Evolutionary conservation across 139 green algal genomes (phyloP).

Genomic region (Diplosphaera chodatii): DNA sequence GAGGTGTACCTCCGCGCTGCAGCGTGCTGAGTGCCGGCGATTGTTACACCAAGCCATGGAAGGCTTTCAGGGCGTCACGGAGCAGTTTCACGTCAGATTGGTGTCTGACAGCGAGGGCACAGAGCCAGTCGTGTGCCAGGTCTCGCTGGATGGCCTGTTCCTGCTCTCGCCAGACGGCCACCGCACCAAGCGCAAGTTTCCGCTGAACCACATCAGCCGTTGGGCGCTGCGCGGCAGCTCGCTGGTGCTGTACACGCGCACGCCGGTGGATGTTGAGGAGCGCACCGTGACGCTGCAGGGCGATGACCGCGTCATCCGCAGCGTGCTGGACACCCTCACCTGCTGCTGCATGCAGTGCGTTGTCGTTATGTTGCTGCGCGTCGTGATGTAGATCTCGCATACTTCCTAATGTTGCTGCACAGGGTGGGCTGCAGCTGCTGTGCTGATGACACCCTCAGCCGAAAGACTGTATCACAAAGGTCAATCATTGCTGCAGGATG

Average conservation of each 20-base stretch:
- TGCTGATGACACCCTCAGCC: no score
- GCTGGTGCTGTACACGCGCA: conserved; percentile 76
- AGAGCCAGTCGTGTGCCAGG: conserved; percentile 21
- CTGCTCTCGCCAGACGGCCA: conserved; percentile 40
- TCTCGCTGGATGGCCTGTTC: conserved; percentile 76
- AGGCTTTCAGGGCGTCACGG: neutral
- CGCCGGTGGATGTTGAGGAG: conserved; percentile 76
- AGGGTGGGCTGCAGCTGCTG: no score
- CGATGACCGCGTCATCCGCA: conserved; percentile 56
- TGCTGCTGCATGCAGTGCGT: conserved; percentile 80
- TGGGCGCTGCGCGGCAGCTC: conserved; percentile 50
- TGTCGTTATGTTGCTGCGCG: no score
- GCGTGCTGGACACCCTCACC: conserved; percentile 77
- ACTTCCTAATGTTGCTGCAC: no score
- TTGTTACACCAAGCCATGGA: no score
- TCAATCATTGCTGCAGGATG: conserved; percentile 67
- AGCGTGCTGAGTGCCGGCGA: no score
- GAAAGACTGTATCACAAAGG: no score
- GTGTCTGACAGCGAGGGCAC: neutral
- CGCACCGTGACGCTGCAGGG: conserved; percentile 56
- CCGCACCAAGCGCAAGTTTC: conserved; percentile 56
- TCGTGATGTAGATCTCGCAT: no score
- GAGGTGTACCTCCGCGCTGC: no score
- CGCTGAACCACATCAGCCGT: conserved; percentile 73
- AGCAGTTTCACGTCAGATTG: neutral